These are phyloP conservation scores for Fusarium longipes DNA, from an alignment of 2,329 filamentous ascomycete species.

Conservation along the genomic window DNA sequence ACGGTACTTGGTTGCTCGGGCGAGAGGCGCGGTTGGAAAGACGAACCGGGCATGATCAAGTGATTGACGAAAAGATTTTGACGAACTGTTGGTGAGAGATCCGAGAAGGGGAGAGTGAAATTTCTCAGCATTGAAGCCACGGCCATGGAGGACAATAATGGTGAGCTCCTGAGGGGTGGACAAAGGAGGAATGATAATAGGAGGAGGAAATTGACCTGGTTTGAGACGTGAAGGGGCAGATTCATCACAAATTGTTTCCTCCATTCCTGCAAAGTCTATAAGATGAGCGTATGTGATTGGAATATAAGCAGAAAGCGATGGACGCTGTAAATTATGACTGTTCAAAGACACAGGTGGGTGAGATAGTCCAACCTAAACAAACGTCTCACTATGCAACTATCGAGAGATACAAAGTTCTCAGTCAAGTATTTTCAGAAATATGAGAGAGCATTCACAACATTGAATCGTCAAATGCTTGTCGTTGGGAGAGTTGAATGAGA, in stretches of 20 bases:
- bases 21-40: slow-evolving; percentile 61
- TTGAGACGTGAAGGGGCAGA: not conserved
- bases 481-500: not conserved
- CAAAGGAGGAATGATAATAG: slow-evolving; percentile 39
- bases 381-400: not conserved
- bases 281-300: too few relatives aligned
- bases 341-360: not conserved
- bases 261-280: not conserved
- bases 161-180: slow-evolving; percentile 54
- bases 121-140: slow-evolving; percentile 55
- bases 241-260: not conserved
- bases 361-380: not conserved
- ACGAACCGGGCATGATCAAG: slow-evolving; percentile 61
- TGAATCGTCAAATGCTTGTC: not conserved
- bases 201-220: slow-evolving; percentile 43
- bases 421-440: not conserved
- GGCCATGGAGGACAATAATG: slow-evolving; percentile 62
- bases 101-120: slow-evolving; percentile 57
- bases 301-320: not conserved
- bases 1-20: slow-evolving; percentile 49
- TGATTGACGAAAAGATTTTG: slow-evolving; percentile 45
- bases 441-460: not conserved
- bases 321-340: not conserved
- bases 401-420: too few relatives aligned
- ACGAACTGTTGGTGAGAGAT: slow-evolving; percentile 5